A percentile compares a stretch with the other conserved stretches of the same genome.
phyloP scores from a whole-genome alignment of 139 green algal genomes.

The Volvox reticuliferus region DNA sequence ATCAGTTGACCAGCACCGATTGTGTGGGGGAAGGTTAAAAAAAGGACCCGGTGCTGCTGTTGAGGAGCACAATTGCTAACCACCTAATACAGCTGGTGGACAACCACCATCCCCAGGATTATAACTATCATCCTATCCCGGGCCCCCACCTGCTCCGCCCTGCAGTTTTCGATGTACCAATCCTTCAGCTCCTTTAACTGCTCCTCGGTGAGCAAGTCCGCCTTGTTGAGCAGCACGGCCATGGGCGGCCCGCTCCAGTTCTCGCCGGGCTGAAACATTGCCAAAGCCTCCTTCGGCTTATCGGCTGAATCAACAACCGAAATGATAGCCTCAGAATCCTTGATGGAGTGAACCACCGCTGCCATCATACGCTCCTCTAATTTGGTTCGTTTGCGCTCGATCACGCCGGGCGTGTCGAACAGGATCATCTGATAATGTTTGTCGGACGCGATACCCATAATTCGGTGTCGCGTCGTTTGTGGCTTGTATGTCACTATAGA shows the following conservation, averaged over 20 bases:
- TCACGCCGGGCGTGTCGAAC: slow-evolving; percentile 95
- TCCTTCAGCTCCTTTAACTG: slow-evolving; percentile 59
- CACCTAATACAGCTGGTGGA: too few relatives aligned
- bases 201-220: slow-evolving; percentile 71
- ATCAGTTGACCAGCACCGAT: too few relatives aligned
- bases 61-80: too few relatives aligned
- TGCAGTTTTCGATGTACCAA: slow-evolving; percentile 69
- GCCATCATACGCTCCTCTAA: slow-evolving; percentile 96
- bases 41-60: too few relatives aligned
- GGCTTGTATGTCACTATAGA: slow-evolving; percentile 95
- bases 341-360: slow-evolving; percentile 79
- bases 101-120: not conserved
- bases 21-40: too few relatives aligned
- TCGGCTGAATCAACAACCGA: slow-evolving; percentile 58
- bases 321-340: slow-evolving; percentile 83
- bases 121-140: too few relatives aligned
- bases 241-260: slow-evolving; percentile 78
- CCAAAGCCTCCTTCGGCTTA: slow-evolving; percentile 68
- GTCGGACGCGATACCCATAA: slow-evolving; percentile 91
- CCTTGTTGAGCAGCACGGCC: slow-evolving; percentile 89
- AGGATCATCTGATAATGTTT: slow-evolving; percentile 88
- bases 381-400: slow-evolving; percentile 79
- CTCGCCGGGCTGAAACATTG: slow-evolving; percentile 80
- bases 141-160: slow-evolving; percentile 53
- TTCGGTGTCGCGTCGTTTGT: slow-evolving; percentile 95